Evolutionary conservation across 1,139 yeast species (phyloP).

Genomic region (Pichia sp.): DNA sequence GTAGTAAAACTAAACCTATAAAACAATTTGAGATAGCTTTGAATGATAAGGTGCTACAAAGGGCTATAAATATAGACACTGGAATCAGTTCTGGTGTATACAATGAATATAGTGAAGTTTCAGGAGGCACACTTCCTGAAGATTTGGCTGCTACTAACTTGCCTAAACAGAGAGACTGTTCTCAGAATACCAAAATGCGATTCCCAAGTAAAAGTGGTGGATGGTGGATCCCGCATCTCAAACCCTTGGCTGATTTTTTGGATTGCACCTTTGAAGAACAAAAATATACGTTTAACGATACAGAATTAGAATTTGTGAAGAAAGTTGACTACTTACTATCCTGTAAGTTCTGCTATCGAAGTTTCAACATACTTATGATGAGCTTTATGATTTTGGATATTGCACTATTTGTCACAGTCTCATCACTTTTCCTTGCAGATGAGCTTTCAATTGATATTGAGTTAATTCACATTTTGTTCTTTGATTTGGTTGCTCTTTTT

Average conservation of each 20-base stretch:
- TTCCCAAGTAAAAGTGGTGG: constrained; percentile 3
- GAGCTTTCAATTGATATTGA: constrained; percentile 5
- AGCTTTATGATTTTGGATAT: not conserved
- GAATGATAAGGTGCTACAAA: no score
- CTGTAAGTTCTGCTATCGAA: constrained; percentile 2
- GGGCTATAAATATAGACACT: not conserved
- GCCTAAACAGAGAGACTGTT: constrained; percentile 1
- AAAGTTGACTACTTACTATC: constrained; percentile 4
- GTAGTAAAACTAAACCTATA: no score
- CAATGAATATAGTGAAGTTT: not conserved
- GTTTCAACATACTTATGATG: constrained; percentile 5
- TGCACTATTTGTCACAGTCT: not conserved
- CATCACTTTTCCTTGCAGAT: not conserved
- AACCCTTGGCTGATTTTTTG: constrained; percentile 5
- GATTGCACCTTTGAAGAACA: constrained; percentile 1
- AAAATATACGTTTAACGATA: not conserved
- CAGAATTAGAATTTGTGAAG: constrained; percentile 4
- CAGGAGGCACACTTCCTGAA: not conserved
- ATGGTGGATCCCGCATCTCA: constrained; percentile 2
- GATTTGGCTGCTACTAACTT: not conserved
- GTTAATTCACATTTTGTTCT: constrained; percentile 10
- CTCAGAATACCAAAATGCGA: not conserved
- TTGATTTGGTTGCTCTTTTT: constrained; percentile 6
- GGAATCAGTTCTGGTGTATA: constrained; percentile 1
- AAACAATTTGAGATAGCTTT: no score